Evolutionary conservation across 495 filamentous ascomycete genomes (phyloP), one percentile per base, ranked within the genome.

Genomic region (Annulohypoxylon nitens): DNA sequence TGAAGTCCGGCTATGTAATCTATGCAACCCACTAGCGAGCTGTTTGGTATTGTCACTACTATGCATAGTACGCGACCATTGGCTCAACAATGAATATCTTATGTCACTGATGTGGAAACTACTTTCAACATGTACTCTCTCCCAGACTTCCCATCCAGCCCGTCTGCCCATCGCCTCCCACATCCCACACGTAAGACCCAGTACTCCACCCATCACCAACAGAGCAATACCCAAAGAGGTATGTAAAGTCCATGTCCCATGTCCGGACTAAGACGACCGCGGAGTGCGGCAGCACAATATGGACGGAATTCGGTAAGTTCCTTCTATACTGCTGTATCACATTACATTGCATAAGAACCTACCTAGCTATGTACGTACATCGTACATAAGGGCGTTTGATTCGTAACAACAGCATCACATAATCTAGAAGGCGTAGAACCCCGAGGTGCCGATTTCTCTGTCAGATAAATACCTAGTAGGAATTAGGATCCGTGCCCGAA

Each of bases 281-380:
- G 30, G 53, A 12, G n/a, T n/a, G 9, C 53, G 53, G 47, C 47
- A 20, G 47, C 16, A 20, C 2, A 23, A 33, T 4, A 39, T 9
- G 16, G 7, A 59, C 18, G 26, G 55, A 4, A 14, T 6, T n/a
- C 57, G 36, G 36, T 60, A 43, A 60, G 8, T 60, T 60, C 57
- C 57, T 41, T 45, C 5, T 60, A 37, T 60, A 43, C 57, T 41
- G 25, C 5, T 60, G 57, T 60, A 43, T 60, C 57, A 60, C 57
- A 41, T 14, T 60, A 36, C 57, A 60, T 60, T 60, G 57, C 57
- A 60, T 60, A 45, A 60, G 12, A 33, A 25, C 48, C 16, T 23
- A 12, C 4, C 39, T 14, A 43, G 12, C 39, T 14, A 43, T 4
- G 11, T 43, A 43, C 4, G 12, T 43, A 54, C 12, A 14, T 54